Evolutionary conservation across 768 basidiomycete genomes (phyloP).

Genomic region (Austroboletus eburneus): DNA sequence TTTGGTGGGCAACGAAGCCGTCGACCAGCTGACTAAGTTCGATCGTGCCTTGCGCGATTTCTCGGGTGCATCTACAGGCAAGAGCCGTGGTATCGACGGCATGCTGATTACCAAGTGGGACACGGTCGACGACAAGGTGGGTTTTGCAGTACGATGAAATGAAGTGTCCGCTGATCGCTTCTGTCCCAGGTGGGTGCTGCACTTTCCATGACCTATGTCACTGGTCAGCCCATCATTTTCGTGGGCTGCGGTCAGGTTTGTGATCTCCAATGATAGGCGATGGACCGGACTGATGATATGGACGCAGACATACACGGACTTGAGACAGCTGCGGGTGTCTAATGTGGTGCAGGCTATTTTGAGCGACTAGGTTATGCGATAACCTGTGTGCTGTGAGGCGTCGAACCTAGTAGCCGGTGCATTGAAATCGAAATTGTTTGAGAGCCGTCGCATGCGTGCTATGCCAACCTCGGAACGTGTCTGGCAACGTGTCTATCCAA

Average conservation of each 20-base stretch:
- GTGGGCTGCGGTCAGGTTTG: conserved; percentile 95
- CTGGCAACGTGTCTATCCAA: background rate
- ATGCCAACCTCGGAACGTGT: background rate
- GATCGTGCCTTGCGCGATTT: conserved; percentile 93
- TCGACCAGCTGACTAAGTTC: conserved; percentile 96
- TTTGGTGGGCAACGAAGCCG: conserved; percentile 96
- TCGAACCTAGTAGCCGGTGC: background rate
- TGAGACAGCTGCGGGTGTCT: conserved; percentile 82
- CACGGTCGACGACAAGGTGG: conserved; percentile 93
- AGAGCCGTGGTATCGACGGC: conserved; percentile 92
- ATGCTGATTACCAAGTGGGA: conserved; percentile 99
- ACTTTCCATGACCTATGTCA: conserved; percentile 98
- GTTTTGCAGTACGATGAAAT: conserved; percentile 14
- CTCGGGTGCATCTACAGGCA: conserved; percentile 61
- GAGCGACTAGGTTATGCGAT: conserved; percentile 47
- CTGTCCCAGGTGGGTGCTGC: conserved; percentile 85
- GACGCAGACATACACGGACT: conserved; percentile 87
- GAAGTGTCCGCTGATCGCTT: background rate
- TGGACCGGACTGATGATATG: conserved; percentile 10
- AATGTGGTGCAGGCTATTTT: conserved; percentile 95
- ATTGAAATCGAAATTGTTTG: background rate
- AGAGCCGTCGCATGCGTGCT: background rate
- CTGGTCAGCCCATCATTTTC: conserved; percentile 97
- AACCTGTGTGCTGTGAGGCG: background rate
- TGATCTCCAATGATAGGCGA: conserved; percentile 3